phyloP scores from a whole-genome alignment of 306 rosid species.

The Rosa lucieae region DNA sequence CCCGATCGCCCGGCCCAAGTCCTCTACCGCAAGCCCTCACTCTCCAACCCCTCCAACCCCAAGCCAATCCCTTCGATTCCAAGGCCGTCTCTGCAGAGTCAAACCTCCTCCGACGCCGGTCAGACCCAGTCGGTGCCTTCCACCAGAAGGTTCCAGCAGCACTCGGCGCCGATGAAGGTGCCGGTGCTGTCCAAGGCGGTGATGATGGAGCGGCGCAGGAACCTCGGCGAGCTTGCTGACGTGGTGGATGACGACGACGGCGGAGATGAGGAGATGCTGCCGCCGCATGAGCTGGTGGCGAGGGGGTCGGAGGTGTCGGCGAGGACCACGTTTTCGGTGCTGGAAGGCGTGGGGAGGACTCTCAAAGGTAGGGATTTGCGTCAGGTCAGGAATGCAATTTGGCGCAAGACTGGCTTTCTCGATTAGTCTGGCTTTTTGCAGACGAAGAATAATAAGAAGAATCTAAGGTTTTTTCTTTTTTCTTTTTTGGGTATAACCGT shows the following conservation, averaged over 20 bases:
- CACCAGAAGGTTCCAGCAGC: conserved; percentile 49
- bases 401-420: conserved; percentile 85
- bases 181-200: conserved; percentile 47
- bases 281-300: conserved; percentile 80
- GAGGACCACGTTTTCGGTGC: conserved; percentile 68
- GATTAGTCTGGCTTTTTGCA: conserved; percentile 29
- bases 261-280: conserved; percentile 55
- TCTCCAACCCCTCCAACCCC: conserved; percentile 29
- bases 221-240: conserved; percentile 16
- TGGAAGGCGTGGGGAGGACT: conserved; percentile 89
- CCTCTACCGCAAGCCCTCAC: conserved; percentile 43
- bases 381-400: conserved; percentile 78
- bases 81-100: conserved; percentile 37
- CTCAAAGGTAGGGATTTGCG: conserved; percentile 93
- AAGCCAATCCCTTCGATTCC: conserved; percentile 55
- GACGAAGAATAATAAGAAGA: background rate
- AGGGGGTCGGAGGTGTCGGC: conserved; percentile 70
- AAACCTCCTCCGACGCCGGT: conserved; percentile 17
- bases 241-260: conserved; percentile 31
- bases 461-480: background rate
- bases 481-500: background rate
- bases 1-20: conserved; percentile 28
- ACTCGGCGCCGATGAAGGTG: conserved; percentile 71
- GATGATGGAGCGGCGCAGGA: conserved; percentile 31
- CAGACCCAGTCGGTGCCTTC: conserved; percentile 47